Evolutionary conservation across 306 rosid genomes (phyloP).

Genomic region (Cercis canadensis): DNA sequence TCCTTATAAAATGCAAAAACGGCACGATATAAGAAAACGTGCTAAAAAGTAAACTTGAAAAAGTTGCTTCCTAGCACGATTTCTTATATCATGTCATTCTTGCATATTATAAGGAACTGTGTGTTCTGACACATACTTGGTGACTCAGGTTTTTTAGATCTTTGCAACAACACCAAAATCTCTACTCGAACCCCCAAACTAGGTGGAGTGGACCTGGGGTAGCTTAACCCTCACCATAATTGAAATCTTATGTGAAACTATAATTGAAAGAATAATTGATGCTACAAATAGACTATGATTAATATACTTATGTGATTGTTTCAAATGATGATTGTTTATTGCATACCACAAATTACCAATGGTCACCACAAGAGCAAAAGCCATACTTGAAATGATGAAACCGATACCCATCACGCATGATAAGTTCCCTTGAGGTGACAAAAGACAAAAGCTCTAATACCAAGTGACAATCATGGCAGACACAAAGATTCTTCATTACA

Average conservation of each 20-base stretch:
- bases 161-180: too few species aligned
- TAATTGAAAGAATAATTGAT: background rate
- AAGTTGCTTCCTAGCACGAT: too few species aligned
- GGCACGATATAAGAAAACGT: too few species aligned
- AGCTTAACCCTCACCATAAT: too few species aligned
- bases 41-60: too few species aligned
- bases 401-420: slow-evolving; percentile 54
- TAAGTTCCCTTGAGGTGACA: slow-evolving; percentile 61
- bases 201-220: too few species aligned
- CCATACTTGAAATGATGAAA: slow-evolving; percentile 66
- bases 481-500: slow-evolving; percentile 62
- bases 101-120: too few species aligned
- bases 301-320: background rate
- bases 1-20: too few species aligned
- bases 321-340: background rate
- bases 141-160: too few species aligned
- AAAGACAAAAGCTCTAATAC: slow-evolving; percentile 54
- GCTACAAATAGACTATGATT: background rate
- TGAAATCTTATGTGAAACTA: background rate
- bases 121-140: too few species aligned
- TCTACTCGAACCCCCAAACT: too few species aligned
- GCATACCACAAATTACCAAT: slow-evolving; percentile 49
- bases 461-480: slow-evolving; percentile 58
- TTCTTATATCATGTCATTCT: too few species aligned
- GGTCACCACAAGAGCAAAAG: slow-evolving; percentile 55